Percentiles rank a stretch among this genome's conserved stretches.
Conservation (phyloP, 2,329 filamentous ascomycete genomes). For the Fusarium decemcellulare region DNA sequence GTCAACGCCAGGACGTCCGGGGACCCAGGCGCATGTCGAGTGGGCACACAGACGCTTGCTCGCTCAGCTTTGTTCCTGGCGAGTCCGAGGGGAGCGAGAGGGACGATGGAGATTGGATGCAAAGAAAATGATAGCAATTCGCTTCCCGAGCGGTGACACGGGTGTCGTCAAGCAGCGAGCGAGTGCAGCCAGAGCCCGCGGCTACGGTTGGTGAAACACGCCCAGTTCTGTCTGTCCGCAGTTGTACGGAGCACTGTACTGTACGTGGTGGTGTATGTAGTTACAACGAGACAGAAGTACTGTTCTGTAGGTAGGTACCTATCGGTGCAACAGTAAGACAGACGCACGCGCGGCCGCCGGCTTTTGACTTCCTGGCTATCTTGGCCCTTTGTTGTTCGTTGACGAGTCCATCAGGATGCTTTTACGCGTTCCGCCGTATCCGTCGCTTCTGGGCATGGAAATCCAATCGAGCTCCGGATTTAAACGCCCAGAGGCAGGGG, state of each 20-base stretch:
- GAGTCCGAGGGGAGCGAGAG: background rate
- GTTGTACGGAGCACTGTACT: background rate
- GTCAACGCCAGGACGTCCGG: constrained; percentile 7
- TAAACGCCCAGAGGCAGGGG: constrained; percentile 40
- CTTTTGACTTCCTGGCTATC: constrained; percentile 23
- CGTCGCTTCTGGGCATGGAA: constrained; percentile 5
- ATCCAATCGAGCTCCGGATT: constrained; percentile 31
- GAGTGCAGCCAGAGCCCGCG: constrained; percentile 30
- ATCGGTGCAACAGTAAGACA: constrained; percentile 1
- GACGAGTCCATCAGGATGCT: constrained; percentile 25
- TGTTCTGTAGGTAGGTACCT: background rate
- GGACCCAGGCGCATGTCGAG: constrained; percentile 3
- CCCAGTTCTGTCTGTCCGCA: constrained; percentile 13
- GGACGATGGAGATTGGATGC: background rate
- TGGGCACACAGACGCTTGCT: constrained; percentile 1
- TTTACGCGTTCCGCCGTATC: constrained; percentile 23
- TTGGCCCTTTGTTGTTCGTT: constrained; percentile 21
- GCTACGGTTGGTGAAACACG: constrained; percentile 38
- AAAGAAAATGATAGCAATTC: constrained; percentile 2
- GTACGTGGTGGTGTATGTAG: background rate
- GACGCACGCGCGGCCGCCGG: constrained; percentile 30
- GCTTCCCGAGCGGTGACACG: background rate
- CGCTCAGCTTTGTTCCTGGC: constrained; percentile 7
- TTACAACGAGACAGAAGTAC: background rate
- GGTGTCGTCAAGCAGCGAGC: constrained; percentile 23